Conservation (phyloP, 2,329 filamentous ascomycete species). For the Fusarium beomiforme region DNA sequence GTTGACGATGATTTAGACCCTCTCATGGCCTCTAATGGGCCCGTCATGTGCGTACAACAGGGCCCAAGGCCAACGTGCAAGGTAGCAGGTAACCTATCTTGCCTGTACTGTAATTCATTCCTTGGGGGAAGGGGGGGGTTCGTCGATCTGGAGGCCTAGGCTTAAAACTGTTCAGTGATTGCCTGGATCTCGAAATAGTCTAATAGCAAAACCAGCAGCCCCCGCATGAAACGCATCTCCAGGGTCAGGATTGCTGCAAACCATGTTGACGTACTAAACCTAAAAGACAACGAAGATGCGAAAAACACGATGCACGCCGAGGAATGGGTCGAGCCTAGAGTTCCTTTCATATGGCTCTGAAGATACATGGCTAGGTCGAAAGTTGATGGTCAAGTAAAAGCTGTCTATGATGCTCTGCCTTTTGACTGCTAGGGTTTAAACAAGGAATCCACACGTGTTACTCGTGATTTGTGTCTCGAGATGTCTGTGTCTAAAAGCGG, state of each 20-base stretch:
- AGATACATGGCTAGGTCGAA: not conserved
- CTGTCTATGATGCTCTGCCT: not conserved
- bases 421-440: not conserved
- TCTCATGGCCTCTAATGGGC: not conserved
- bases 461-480: not conserved
- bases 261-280: slow-evolving; percentile 20
- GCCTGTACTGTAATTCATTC: not conserved
- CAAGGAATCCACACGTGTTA: slow-evolving; percentile 1
- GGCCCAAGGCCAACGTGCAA: not conserved
- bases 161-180: not conserved
- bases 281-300: slow-evolving; percentile 18
- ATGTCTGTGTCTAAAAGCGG: slow-evolving; percentile 16
- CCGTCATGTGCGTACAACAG: not conserved
- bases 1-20: not conserved
- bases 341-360: not conserved
- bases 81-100: not conserved
- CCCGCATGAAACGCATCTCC: slow-evolving; percentile 33
- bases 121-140: not conserved
- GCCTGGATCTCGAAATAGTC: slow-evolving; percentile 13
- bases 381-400: not conserved
- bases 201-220: slow-evolving; percentile 11
- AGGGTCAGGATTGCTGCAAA: slow-evolving; percentile 20
- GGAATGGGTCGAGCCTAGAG: not conserved
- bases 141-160: not conserved
- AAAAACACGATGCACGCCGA: not conserved